Base-by-base conservation (phyloP, 2,329 filamentous ascomycete genomes). In the Fusarium bactridioides region DNA sequence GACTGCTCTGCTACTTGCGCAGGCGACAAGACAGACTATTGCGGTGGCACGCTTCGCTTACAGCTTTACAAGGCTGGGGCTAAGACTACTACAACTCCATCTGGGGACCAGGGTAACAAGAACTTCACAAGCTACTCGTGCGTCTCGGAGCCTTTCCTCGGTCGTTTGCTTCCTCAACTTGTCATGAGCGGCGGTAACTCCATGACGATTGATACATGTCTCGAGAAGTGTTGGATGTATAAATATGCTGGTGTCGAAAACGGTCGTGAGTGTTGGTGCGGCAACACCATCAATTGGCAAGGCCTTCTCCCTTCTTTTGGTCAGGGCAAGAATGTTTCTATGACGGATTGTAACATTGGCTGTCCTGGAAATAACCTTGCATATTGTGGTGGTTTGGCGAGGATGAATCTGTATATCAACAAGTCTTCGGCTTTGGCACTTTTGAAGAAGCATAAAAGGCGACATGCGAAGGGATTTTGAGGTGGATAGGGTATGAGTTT, bases 61-160 rank as follows among this genome's bases (percentile, higher is more conserved):
- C 78, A 80, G 25, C 67, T 83, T 1, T 84, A 83, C 67, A 74
- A 73, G 7, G 60, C 62, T 13, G 38, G 75, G 1, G 69, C 76
- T 1, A 74, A 74, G 25, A 25, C 51, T 8, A 40, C 54, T 2
- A 55, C 60, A 0, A 65, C 70, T 0, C 80, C 81, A 0, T 58
- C 78, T n/a, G 76, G 82, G 15, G 78, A 74, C 33, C 65, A 65
- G 0, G 82, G 82, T 3, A 82, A 82, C 62, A 75, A 73, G 43
- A 82, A 82, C 70, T 83, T 81, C 23, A 81, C 80, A 3, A 82
- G 78, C 61, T 82, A 82, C 59, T 78, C 77, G 3, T 83, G 82
- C 43, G 77, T 81, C 2, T 68, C 73, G 0, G 81, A 83, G 59
- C 82, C 82, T 0, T 75, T 76, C 5, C 47, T 69, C 0, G 81